These are phyloP conservation scores for Fusarium anthophilum DNA, from an alignment of 2,329 filamentous ascomycete genomes.

Conservation along the genomic window DNA sequence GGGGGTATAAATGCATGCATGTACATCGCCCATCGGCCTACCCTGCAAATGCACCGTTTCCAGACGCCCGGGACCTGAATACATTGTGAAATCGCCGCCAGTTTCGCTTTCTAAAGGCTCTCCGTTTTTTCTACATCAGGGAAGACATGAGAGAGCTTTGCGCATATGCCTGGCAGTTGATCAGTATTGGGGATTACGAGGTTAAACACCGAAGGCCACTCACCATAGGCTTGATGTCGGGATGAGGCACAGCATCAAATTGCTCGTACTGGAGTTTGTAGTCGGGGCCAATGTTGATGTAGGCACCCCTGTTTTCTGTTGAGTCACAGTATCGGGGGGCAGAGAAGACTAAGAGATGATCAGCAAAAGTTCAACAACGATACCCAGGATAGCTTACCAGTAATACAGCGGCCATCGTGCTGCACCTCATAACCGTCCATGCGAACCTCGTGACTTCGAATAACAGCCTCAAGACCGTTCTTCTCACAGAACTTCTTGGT, in stretches of 20 bases:
- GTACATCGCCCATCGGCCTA: conserved; percentile 40
- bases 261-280: conserved; percentile 92
- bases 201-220: conserved; percentile 26
- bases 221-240: conserved; percentile 92
- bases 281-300: conserved; percentile 94
- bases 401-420: conserved; percentile 95
- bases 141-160: conserved; percentile 82
- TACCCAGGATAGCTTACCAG: conserved; percentile 63
- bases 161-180: conserved; percentile 74
- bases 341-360: conserved; percentile 77
- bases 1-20: conserved; percentile 42
- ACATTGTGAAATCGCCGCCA: conserved; percentile 27
- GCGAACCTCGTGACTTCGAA: conserved; percentile 95
- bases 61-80: conserved; percentile 41
- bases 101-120: conserved; percentile 19
- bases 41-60: conserved; percentile 41
- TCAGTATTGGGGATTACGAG: conserved; percentile 18
- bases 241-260: conserved; percentile 97
- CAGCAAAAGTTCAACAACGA: conserved; percentile 1
- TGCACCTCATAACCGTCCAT: conserved; percentile 99
- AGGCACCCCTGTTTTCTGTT: conserved; percentile 97
- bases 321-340: conserved; percentile 97
- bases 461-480: conserved; percentile 93
- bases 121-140: conserved; percentile 66
- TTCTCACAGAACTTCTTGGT: conserved; percentile 97